These are phyloP conservation scores for Pulicaria dysenterica DNA, from an alignment of 129 eudicot species.

Conservation along the genomic window DNA sequence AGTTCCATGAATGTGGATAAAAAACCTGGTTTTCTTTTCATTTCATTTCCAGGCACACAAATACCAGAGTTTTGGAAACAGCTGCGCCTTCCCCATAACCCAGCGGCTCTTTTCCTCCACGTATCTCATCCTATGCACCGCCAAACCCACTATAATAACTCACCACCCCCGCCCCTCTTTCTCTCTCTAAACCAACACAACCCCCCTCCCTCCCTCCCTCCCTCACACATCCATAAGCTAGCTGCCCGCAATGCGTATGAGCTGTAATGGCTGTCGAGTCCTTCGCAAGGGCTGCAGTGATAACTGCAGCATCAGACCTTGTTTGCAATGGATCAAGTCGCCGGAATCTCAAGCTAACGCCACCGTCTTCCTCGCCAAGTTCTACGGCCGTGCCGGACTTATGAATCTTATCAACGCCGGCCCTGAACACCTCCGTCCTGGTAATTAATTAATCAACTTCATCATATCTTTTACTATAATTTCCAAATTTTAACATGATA, in stretches of 20 bases:
- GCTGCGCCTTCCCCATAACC: constrained; percentile 50
- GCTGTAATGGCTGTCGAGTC: constrained; percentile 89
- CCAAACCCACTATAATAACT: constrained; percentile 27
- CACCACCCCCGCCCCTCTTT: too few species aligned
- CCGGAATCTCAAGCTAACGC: constrained; percentile 84
- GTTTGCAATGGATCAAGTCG: constrained; percentile 74
- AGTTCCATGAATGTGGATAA: constrained; percentile 60
- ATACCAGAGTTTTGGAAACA: constrained; percentile 51
- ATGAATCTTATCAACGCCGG: constrained; percentile 89
- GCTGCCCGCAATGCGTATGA: constrained; percentile 64
- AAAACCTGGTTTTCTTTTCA: constrained; percentile 49
- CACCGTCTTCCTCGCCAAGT: constrained; percentile 83
- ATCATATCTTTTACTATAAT: too few species aligned
- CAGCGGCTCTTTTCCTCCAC: constrained; percentile 41
- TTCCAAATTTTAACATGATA: too few species aligned
- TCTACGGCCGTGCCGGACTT: constrained; percentile 94
- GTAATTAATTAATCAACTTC: constrained; percentile 22
- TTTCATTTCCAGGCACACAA: constrained; percentile 27
- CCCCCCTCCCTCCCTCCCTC: background rate
- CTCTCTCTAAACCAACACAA: background rate
- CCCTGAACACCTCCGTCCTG: constrained; percentile 80
- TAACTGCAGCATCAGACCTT: constrained; percentile 80
- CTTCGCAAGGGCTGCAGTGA: constrained; percentile 85
- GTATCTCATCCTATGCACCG: constrained; percentile 27
- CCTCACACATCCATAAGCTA: background rate